Conservation (phyloP, 2,329 filamentous ascomycete genomes). For the Pseudodiploospora longispora region DNA sequence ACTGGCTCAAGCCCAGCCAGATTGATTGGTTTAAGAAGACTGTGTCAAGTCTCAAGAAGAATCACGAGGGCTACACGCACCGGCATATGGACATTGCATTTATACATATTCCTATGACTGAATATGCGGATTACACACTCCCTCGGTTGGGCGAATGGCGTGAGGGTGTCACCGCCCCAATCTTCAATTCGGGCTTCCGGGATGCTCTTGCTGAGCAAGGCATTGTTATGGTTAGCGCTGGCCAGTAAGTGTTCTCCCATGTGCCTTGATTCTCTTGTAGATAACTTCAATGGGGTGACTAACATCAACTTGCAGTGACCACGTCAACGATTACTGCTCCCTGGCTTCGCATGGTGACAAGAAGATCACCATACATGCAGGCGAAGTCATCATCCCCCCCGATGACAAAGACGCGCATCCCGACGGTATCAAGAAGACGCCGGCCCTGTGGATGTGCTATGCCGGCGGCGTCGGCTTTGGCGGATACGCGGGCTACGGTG, state of each 20-base stretch:
- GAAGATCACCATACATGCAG: neutral
- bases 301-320: conserved; percentile 52
- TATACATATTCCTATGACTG: conserved; percentile 92
- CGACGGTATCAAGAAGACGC: conserved; percentile 31
- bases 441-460: conserved; percentile 95
- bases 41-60: conserved; percentile 62
- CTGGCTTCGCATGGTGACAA: conserved; percentile 41
- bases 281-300: neutral
- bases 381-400: no score
- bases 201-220: conserved; percentile 82
- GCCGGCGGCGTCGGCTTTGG: conserved; percentile 87
- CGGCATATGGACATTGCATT: conserved; percentile 95
- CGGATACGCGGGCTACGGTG: conserved; percentile 86
- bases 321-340: conserved; percentile 94
- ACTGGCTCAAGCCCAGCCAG: conserved; percentile 92
- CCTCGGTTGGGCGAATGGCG: conserved; percentile 61
- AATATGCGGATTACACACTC: conserved; percentile 62
- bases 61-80: conserved; percentile 77
- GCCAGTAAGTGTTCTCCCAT: conserved; percentile 58
- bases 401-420: no score
- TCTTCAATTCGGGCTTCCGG: conserved; percentile 86
- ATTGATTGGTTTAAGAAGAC: conserved; percentile 91
- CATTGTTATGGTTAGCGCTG: conserved; percentile 79
- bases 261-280: neutral
- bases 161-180: conserved; percentile 79